These are phyloP conservation scores for Sporothrix brasiliensis DNA, from an alignment of 2,329 filamentous ascomycete genomes.

Conservation along the genomic window DNA sequence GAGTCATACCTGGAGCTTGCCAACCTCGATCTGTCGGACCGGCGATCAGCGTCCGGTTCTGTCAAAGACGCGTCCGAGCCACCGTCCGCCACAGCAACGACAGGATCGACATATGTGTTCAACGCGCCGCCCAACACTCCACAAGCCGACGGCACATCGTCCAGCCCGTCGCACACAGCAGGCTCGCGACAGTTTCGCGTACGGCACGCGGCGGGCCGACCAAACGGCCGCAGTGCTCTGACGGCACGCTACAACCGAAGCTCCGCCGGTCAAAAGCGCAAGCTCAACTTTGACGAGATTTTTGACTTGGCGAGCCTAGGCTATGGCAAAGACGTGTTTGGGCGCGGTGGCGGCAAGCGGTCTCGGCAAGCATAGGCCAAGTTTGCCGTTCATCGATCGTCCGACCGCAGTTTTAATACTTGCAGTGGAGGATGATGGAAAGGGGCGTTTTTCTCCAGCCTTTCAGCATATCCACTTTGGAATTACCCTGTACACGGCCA, in stretches of 20 bases:
- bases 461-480: constrained; percentile 21
- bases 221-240: constrained; percentile 39
- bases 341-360: constrained; percentile 53
- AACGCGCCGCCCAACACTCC: constrained; percentile 30
- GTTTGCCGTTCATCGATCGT: too few relatives aligned
- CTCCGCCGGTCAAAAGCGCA: constrained; percentile 68
- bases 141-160: constrained; percentile 26
- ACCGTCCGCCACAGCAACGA: not conserved
- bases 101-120: constrained; percentile 25
- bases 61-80: constrained; percentile 26
- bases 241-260: constrained; percentile 59
- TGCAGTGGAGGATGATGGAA: too few relatives aligned
- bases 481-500: constrained; percentile 9
- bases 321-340: constrained; percentile 59
- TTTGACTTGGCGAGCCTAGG: constrained; percentile 70
- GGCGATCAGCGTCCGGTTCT: constrained; percentile 40
- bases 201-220: constrained; percentile 36
- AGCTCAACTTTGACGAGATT: constrained; percentile 73
- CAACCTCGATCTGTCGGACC: constrained; percentile 62
- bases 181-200: constrained; percentile 30
- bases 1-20: constrained; percentile 62
- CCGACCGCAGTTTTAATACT: too few relatives aligned
- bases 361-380: constrained; percentile 50
- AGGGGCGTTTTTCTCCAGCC: not conserved
- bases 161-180: constrained; percentile 21